Base-by-base conservation (phyloP, 2,329 filamentous ascomycete genomes). In the Sphaerostilbella broomeana region DNA sequence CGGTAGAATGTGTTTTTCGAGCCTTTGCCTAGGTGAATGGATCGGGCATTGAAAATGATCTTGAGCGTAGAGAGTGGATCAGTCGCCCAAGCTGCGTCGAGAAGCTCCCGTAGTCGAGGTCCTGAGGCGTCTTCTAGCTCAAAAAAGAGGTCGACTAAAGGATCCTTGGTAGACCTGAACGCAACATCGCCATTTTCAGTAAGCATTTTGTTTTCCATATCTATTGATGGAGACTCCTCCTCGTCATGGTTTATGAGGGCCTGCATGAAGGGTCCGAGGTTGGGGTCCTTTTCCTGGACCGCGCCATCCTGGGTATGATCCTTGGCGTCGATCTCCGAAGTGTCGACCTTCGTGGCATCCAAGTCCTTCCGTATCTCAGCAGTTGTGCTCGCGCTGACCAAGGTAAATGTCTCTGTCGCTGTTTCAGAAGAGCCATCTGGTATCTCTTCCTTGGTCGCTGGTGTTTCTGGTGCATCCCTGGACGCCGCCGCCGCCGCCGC, bases 1-100 rank as follows among this genome's bases (percentile, higher is more conserved):
- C 64, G 65, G 51, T 78, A 79, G 44, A 75, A 72, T 2, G 59
- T 59, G 3, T 52, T 40, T 16, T 62, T 63, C 7, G 65, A 69
- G 22, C 64, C 63, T 55, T 78, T 79, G 12, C 77, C 75, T 0
- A 79, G 56, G 42, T 79, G 75, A 34, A 79, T 79, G n/a, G 73
- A 77, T 8, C 77, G 67, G 1, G 68, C 58, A 43, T 78, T 76
- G 64, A 75, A 79, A 47, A 80, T 73, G 48, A 79, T 66, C 51
- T 76, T 76, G 20, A 79, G 62, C 0, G 75, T 75, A 10, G 62
- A 52, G 3, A 68, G 49, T 0, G 69, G 45, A 43, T 78, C 69
- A 1, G 58, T 51, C 2, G 53, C 48, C 75, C 75, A 81, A 1
- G 75, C 68, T 3, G 54, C 43, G 3, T 67, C 52, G 20, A 79